Evolutionary conservation across 164 flowering plant species (phyloP), one percentile per base, ranked within the genome.

Genomic region (Nymphaea thermarum): DNA sequence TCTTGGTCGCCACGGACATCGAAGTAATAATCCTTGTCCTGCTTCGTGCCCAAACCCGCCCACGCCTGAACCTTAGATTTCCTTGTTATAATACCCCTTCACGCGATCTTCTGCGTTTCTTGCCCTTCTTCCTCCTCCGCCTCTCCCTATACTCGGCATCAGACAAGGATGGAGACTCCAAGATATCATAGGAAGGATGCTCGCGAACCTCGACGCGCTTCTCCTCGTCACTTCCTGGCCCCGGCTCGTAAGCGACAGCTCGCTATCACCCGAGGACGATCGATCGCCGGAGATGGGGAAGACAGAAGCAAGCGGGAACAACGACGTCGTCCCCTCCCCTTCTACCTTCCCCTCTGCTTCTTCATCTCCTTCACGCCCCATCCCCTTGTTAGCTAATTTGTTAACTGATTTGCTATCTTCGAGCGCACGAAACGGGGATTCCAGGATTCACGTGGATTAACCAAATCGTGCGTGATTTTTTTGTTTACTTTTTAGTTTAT

Each of bases 1-100:
- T 94, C 95, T 3, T 75, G 87, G 74, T 94, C 97, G 0, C 93
- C 95, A 11, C 77, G 82, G 72, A 91, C 80, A 82, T 94, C 98
- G 44, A 94, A 79, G 80, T 81, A 86, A 74, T 91, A 94, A 62
- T 85, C 95, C 67, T 91, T 93, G 3, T 79, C 63, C 25, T 72
- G 71, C 43, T 73, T 65, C 42, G 62, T 25, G 43, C 76, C 77
- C 4, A 77, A 75, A 16, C 68, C 71, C 41, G 75, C 85, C 92
- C 92, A 87, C 62, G 78, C 77, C 7, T 71, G 68, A 67, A 84
- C 85, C 14, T 73, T 73, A 1, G 88, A 72, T 67, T 85, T 87
- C 51, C 89, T 76, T 5, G 78, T 74, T n/a, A 68, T 71, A 60
- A 74, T n/a, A 5, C 42, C 6, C 41, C 42, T 10, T 44, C 66